Percentiles rank a stretch among this genome's conserved stretches.
Evolutionary conservation across 495 filamentous ascomycete genomes (phyloP).

Genomic region (Jackrogersella multiformis): DNA sequence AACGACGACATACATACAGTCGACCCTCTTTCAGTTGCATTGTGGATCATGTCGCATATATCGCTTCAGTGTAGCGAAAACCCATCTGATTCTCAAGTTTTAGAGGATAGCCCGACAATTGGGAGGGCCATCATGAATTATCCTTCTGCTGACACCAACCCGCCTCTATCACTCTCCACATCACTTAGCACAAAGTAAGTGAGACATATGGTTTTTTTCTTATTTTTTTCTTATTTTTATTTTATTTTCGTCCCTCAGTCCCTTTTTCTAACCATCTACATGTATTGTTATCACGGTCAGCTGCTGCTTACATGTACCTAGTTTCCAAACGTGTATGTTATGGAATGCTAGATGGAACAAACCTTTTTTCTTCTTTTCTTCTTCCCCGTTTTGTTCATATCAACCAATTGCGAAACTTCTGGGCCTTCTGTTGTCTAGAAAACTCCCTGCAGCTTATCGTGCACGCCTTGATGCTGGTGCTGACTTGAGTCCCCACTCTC

Average conservation of each 20-base stretch:
- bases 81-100: constrained; percentile 46
- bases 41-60: constrained; percentile 58
- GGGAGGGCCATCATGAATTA: constrained; percentile 46
- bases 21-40: constrained; percentile 23
- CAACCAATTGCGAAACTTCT: constrained; percentile 23
- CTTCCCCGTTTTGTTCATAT: background rate
- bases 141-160: constrained; percentile 35
- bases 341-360: constrained; percentile 38
- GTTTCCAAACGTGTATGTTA: constrained; percentile 20
- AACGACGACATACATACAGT: constrained; percentile 25
- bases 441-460: constrained; percentile 14
- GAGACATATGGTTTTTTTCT: background rate
- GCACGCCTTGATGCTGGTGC: constrained; percentile 39
- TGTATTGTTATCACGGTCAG: background rate
- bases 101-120: constrained; percentile 43
- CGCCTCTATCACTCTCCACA: constrained; percentile 22
- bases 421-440: constrained; percentile 9
- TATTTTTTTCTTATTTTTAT: background rate
- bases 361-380: constrained; percentile 15
- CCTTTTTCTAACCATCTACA: background rate
- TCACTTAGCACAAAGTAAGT: constrained; percentile 32
- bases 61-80: constrained; percentile 52
- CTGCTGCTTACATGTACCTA: background rate
- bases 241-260: constrained; percentile 1
- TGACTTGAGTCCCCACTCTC: constrained; percentile 51